phyloP scores from a whole-genome alignment of 202 grass and related monocot genomes.

The Schoenoplectus triqueter region DNA sequence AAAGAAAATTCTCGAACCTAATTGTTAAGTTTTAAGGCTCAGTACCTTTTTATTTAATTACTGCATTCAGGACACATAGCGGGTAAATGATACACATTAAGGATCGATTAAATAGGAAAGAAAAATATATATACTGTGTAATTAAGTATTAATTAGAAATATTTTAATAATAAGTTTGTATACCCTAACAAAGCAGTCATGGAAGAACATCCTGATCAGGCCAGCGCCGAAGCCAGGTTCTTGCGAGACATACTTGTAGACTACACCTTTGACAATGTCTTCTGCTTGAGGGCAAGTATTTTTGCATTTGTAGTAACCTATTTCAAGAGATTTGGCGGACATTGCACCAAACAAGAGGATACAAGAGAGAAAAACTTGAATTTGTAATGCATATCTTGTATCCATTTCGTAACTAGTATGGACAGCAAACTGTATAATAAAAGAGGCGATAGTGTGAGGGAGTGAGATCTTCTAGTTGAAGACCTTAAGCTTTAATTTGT shows the following conservation, averaged over 20 bases:
- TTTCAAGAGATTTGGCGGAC: constrained; percentile 12
- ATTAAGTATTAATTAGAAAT: neutral
- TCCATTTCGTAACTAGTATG: neutral
- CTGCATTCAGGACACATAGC: no score
- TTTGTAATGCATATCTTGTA: constrained; percentile 41
- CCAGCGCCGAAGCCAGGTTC: constrained; percentile 58
- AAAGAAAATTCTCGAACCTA: no score
- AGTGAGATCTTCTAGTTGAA: neutral
- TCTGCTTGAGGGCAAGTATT: constrained; percentile 49
- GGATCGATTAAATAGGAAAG: no score
- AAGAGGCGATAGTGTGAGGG: neutral
- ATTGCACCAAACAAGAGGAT: neutral
- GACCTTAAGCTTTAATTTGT: neutral
- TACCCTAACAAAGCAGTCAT: constrained; percentile 84
- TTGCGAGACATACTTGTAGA: constrained; percentile 37
- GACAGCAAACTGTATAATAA: neutral
- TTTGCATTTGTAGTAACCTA: constrained; percentile 42
- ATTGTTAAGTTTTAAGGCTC: no score
- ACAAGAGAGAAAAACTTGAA: neutral
- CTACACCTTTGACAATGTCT: constrained; percentile 42
- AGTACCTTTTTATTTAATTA: no score
- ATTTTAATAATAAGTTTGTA: no score
- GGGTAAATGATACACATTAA: no score
- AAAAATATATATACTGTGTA: no score
- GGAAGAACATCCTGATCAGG: constrained; percentile 75